phyloP scores from a whole-genome alignment of 805 yeast genomes.

The Zygosaccharomyces siamensis region DNA sequence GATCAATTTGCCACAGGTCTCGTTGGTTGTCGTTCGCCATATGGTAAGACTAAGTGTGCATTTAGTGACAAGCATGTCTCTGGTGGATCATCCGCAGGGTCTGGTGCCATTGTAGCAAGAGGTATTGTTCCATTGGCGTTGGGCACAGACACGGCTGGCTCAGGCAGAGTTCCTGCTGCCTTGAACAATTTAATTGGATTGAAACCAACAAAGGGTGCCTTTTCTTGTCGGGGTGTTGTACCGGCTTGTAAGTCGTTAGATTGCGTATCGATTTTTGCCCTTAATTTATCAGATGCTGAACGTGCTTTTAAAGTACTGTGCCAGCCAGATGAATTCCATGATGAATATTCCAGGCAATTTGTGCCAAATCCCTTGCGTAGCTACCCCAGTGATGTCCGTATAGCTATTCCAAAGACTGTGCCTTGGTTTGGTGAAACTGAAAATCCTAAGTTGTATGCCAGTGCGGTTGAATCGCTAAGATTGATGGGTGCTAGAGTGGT shows the following conservation, averaged over 20 bases:
- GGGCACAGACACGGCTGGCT: conserved; percentile 98
- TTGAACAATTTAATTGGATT: conserved; percentile 87
- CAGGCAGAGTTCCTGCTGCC: conserved; percentile 96
- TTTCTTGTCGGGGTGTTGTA: conserved; percentile 87
- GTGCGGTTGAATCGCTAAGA: conserved; percentile 53
- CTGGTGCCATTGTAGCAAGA: conserved; percentile 85
- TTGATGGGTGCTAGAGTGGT: conserved; percentile 55
- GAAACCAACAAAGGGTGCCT: conserved; percentile 86
- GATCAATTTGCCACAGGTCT: conserved; percentile 98
- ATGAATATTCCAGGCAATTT: conserved; percentile 74
- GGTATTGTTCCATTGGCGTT: conserved; percentile 85
- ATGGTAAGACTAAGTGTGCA: conserved; percentile 81
- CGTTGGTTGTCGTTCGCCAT: conserved; percentile 93
- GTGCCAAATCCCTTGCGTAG: conserved; percentile 61
- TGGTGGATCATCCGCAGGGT: conserved; percentile 96
- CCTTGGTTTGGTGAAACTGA: conserved; percentile 78
- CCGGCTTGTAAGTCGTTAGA: conserved; percentile 96
- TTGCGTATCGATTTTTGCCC: conserved; percentile 81
- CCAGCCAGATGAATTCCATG: conserved; percentile 57
- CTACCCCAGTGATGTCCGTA: conserved; percentile 54
- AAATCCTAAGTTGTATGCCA: conserved; percentile 63
- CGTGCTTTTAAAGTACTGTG: conserved; percentile 66
- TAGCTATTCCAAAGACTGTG: conserved; percentile 72
- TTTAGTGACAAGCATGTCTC: conserved; percentile 74
- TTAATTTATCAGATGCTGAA: conserved; percentile 81